A percentile compares a stretch with the other conserved stretches of the same genome.
Conservation (phyloP, 2,329 filamentous ascomycete species). For the Thielaviopsis euricoi region DNA sequence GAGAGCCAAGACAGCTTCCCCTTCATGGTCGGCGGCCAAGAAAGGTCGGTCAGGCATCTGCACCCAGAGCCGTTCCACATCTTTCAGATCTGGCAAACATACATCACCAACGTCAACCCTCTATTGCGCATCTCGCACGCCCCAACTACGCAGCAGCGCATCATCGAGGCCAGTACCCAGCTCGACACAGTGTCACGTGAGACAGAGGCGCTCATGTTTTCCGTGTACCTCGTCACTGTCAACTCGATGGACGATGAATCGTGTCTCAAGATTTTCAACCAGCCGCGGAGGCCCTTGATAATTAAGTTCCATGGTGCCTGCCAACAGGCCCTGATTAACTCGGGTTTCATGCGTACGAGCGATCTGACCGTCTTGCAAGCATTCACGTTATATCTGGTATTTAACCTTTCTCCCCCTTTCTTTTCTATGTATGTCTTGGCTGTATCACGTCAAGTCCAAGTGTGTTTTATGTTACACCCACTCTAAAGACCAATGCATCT, state of each 20-base stretch:
- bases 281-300: constrained; percentile 33
- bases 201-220: constrained; percentile 52
- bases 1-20: constrained; percentile 39
- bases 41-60: constrained; percentile 26
- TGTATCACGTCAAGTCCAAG: too few relatives aligned
- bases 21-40: constrained; percentile 33
- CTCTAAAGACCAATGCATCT: too few relatives aligned
- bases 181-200: constrained; percentile 27
- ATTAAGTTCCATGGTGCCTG: constrained; percentile 38
- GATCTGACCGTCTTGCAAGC: constrained; percentile 52
- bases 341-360: constrained; percentile 47
- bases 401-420: constrained; percentile 13
- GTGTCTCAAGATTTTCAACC: constrained; percentile 35
- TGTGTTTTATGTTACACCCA: too few relatives aligned
- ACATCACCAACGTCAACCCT: constrained; percentile 53
- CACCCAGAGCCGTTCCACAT: constrained; percentile 43
- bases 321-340: constrained; percentile 50
- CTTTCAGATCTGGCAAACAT: constrained; percentile 51
- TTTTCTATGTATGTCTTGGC: too few relatives aligned
- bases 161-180: constrained; percentile 44
- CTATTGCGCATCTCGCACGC: constrained; percentile 52
- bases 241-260: constrained; percentile 40
- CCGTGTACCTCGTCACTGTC: constrained; percentile 43
- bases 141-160: constrained; percentile 45
- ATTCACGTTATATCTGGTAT: constrained; percentile 48